Evolutionary conservation across 2,329 filamentous ascomycete genomes (phyloP).

Genomic region (Botrytis fabae): DNA sequence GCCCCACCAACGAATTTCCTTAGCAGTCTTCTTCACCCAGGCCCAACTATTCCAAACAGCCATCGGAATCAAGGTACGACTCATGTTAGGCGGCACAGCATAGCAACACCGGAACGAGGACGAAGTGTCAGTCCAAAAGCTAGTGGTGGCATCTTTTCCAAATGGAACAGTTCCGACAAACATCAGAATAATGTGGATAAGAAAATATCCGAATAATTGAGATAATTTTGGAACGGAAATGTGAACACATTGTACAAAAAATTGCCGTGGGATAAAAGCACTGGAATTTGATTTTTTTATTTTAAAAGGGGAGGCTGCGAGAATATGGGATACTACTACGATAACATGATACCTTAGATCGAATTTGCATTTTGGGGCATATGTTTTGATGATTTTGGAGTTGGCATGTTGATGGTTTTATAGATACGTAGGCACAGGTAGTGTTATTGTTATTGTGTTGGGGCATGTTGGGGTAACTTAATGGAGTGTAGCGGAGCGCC

Average conservation of each 20-base stretch:
- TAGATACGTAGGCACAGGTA: neutral
- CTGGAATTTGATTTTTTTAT: neutral
- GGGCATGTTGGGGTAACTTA: neutral
- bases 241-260: slow-evolving; percentile 12
- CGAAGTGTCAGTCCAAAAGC: slow-evolving; percentile 18
- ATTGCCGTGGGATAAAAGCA: neutral
- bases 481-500: neutral
- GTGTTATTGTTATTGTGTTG: neutral
- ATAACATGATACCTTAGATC: slow-evolving; percentile 13
- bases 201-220: neutral
- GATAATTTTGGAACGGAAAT: neutral
- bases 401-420: neutral
- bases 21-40: slow-evolving; percentile 38
- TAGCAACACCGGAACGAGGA: slow-evolving; percentile 12
- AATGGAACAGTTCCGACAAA: slow-evolving; percentile 17
- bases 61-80: slow-evolving; percentile 27
- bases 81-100: slow-evolving; percentile 19
- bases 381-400: neutral
- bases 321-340: slow-evolving; percentile 6
- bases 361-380: neutral
- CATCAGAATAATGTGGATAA: slow-evolving; percentile 12
- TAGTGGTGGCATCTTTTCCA: slow-evolving; percentile 15
- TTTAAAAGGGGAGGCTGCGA: neutral
- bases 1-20: slow-evolving; percentile 33
- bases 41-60: slow-evolving; percentile 38